Evolutionary conservation across 2,329 filamentous ascomycete species (phyloP), one percentile per base, ranked within the genome.

Genomic region (Xylariaceae sp.): DNA sequence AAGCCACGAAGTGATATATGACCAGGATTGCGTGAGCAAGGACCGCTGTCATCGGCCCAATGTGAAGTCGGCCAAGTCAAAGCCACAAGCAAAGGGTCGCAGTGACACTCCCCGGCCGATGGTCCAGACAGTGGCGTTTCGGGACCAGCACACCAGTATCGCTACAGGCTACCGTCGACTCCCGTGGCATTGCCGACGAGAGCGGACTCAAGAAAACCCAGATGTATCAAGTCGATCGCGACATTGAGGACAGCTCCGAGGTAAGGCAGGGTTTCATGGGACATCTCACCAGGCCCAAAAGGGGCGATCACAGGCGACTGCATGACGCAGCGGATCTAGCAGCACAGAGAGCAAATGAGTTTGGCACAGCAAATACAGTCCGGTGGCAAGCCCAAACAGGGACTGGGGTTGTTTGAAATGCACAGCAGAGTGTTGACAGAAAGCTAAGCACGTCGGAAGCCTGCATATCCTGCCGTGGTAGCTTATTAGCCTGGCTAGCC

Each of bases 381-480:
- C 63, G 53, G 66, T 64, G 63, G 62, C 64, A 51, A 63, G 62
- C 65, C 69, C 69, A 71, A 71, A 73, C 67, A 75, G 69, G 70
- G 66, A 65, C 65, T 58, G 62, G 69, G 68, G 64, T 66, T 72
- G 71, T 69, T 70, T 72, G 68, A 54, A 62, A 66, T 60, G 62
- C 63, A 66, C 64, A 63, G 61, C 56, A 62, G 56, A 64, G 59
- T 68, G 67, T 70, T 71, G 71, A 71, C 69, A 73, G 67, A 69
- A 66, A 66, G 61, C 63, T 54, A 69, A 66, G 34, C 63, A 60
- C 66, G 58, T 56, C 73, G 76, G 76, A 63, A 70, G 66, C 70
- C 72, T 75, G 75, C 76, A 79, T 70, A 66, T 73, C 65, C 67
- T 72, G 72, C 72, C 71, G 73, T 66, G 70, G 62, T 67, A 63